Base-by-base conservation (phyloP, 202 grass and related monocot genomes). In the Elaeis oleifera region DNA sequence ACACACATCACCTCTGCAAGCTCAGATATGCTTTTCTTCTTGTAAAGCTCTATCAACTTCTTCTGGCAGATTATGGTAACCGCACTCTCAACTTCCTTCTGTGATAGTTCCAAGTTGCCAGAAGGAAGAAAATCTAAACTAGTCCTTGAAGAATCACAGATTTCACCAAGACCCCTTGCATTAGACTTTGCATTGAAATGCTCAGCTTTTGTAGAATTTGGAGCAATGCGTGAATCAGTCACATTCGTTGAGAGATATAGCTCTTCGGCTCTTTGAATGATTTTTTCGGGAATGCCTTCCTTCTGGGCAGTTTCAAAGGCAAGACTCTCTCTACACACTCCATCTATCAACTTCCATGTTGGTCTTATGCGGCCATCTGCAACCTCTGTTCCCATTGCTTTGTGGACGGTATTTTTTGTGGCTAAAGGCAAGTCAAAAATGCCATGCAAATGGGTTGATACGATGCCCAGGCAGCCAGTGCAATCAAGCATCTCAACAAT, bases 361-460 rank as follows among this genome's bases (percentile, higher is more conserved):
- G 92, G 92, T 36, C 77, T 65, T 71, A 87, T 85, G 54, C 53
- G 70, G 6, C 92, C 82, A 67, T 81, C 51, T 9, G 83, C 60
- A 48, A 76, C 71, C 59, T 91, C 74, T 53, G 84, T 77, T 68
- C 88, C 88, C 92, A 97, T 97, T 69, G 87, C 77, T 79, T 91
- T 97, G 77, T 72, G 81, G 48, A 83, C 88, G 55, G 79, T 86
- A 65, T 58, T 79, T 73, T 50, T 74, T 56, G 79, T 81, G n/a
- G 39, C 75, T 68, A 91, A 75, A 71, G 92, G 88, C 73, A 97
- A 59, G 70, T 91, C 71, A 65, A 92, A 96, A 74, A 97, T 87
- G 61, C 82, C 88, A 77, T 97, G 92, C 53, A 97, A 59, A 50
- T 97, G 88, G 14, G 88, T 91, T 56, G 92, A 97, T 74, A 97